Conservation (phyloP, 495 filamentous ascomycete genomes). For the Niebla homalea region DNA sequence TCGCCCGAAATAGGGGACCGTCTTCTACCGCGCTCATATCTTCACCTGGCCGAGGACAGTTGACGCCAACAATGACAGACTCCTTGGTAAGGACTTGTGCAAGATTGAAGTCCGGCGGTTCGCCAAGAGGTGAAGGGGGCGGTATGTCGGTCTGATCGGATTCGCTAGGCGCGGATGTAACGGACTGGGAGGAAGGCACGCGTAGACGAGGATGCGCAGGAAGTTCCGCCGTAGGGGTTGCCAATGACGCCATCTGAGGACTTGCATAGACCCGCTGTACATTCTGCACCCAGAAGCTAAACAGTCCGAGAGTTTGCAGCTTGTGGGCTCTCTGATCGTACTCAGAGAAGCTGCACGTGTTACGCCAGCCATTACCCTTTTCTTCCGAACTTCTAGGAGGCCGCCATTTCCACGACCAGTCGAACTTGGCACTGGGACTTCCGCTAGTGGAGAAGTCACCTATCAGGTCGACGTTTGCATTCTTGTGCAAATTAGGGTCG, state of each 20-base stretch:
- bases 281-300: conserved; percentile 92
- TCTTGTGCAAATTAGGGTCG: conserved; percentile 94
- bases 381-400: conserved; percentile 76
- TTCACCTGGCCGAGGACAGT: conserved; percentile 73
- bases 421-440: conserved; percentile 70
- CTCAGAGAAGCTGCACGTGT: conserved; percentile 89
- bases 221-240: conserved; percentile 52
- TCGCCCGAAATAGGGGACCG: conserved; percentile 89
- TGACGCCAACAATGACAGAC: conserved; percentile 72
- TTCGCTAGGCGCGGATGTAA: conserved; percentile 64
- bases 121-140: conserved; percentile 51
- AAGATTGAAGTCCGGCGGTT: conserved; percentile 30
- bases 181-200: conserved; percentile 67
- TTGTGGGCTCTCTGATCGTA: conserved; percentile 90
- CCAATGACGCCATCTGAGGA: conserved; percentile 38
- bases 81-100: conserved; percentile 32
- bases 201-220: conserved; percentile 62
- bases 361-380: conserved; percentile 84
- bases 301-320: conserved; percentile 72
- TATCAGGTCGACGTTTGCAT: conserved; percentile 84
- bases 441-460: conserved; percentile 78
- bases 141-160: conserved; percentile 46
- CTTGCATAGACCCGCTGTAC: conserved; percentile 24
- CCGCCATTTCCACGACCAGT: conserved; percentile 95
- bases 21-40: conserved; percentile 81